Evolutionary conservation across 768 basidiomycete species (phyloP).

Genomic region (Mycena indigotica): DNA sequence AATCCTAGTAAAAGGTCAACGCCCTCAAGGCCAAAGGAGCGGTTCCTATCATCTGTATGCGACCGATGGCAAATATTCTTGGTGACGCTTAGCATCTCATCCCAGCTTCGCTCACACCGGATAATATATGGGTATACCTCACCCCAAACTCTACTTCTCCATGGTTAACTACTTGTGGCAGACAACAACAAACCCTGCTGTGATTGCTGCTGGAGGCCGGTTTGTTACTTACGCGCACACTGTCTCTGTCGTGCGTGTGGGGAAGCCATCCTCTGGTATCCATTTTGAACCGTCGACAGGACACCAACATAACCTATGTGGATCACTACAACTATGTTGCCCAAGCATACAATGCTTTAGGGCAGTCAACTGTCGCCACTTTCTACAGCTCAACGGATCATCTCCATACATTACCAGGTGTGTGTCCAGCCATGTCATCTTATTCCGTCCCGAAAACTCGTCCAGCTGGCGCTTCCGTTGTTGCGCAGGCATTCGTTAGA

Average conservation of each 20-base stretch:
- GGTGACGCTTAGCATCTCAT: not conserved
- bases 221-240: slow-evolving; percentile 36
- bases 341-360: slow-evolving; percentile 21
- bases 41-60: slow-evolving; percentile 33
- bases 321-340: slow-evolving; percentile 36
- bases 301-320: slow-evolving; percentile 31
- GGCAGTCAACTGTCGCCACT: slow-evolving; percentile 24
- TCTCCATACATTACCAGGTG: slow-evolving; percentile 32
- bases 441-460: not conserved
- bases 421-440: not conserved
- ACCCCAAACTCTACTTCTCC: too few relatives aligned
- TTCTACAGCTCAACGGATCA: slow-evolving; percentile 39
- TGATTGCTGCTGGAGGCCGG: slow-evolving; percentile 28
- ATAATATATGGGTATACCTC: slow-evolving; percentile 18
- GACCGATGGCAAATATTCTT: not conserved
- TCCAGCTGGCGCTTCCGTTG: slow-evolving; percentile 34
- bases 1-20: slow-evolving; percentile 30
- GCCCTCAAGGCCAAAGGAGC: slow-evolving; percentile 38
- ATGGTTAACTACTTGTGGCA: too few relatives aligned
- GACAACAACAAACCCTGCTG: slow-evolving; percentile 17
- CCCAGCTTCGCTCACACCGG: slow-evolving; percentile 30
- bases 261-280: not conserved
- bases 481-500: slow-evolving; percentile 38
- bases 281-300: not conserved
- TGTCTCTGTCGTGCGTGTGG: slow-evolving; percentile 6